Base-by-base conservation (phyloP, 805 yeast species). In the Metschnikowia colocasiae region DNA sequence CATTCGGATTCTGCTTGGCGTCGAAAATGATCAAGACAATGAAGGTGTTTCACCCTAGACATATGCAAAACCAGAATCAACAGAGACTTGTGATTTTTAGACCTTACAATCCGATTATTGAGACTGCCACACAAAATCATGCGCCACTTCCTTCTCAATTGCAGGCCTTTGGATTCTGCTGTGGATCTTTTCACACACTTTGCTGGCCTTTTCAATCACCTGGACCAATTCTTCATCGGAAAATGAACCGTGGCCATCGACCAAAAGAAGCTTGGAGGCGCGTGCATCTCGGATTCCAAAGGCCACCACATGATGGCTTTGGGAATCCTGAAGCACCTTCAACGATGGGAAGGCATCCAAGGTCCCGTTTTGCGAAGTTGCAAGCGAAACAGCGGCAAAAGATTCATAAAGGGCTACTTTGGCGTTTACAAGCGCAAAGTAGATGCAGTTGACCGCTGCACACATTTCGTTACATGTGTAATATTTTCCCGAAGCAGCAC, bases 351-450 rank as follows among this genome's bases (percentile, higher is more conserved):
- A 67, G 10, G 46, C 33, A 2, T 68, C 41, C 9, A 71, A 56
- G 4, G 75, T 43, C 2, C 67, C 59, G 1, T 65, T 63, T 3
- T 44, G 48, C 44, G 27, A 62, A 15, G 41, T 43, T 13, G 56
- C 52, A n/a, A 81, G 61, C 4, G 81, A 68, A 0, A 78, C 67
- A 15, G 90, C 79, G 0, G 80, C 75, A 56, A 83, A 82, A 0
- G 90, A 78, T n/a, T 76, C 66, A 40, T 73, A 69, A 45, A 92
- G 64, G 0, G 89, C 84, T 16, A 91, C 74, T 39, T 87, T 89
- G 6, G 96, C 85, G 63, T 90, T 92, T 1, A 90, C 63, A 37
- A 92, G 73, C 0, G 97, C 95, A 52, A 87, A 65, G 52, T 74
- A 82, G 1, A 83, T 68, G 2, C 89, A 83, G 62, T 94, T 92